Evolutionary conservation across 2,329 filamentous ascomycete genomes (phyloP).

Genomic region (Aaosphaeria arxii): DNA sequence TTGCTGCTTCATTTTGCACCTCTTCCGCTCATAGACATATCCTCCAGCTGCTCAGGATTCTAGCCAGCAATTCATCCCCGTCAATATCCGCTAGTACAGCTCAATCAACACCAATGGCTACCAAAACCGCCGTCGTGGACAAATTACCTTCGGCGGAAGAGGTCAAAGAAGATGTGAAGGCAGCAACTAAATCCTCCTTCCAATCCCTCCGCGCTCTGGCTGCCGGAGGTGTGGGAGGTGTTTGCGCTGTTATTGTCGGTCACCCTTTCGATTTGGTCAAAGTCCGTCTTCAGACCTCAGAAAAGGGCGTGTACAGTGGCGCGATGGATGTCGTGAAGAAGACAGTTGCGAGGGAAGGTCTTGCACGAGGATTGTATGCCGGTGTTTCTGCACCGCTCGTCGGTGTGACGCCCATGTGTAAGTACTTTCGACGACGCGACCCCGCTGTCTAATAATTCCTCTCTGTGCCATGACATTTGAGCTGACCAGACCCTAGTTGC

Average conservation of each 20-base stretch:
- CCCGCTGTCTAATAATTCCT: background rate
- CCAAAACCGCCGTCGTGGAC: slow-evolving; percentile 21
- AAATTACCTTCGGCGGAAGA: slow-evolving; percentile 40
- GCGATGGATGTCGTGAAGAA: slow-evolving; percentile 90
- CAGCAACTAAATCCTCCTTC: slow-evolving; percentile 52
- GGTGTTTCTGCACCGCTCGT: slow-evolving; percentile 92
- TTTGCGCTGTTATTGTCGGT: slow-evolving; percentile 88
- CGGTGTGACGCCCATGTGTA: slow-evolving; percentile 98
- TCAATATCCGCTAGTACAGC: too few relatives aligned
- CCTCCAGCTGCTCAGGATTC: too few relatives aligned
- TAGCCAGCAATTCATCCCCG: too few relatives aligned
- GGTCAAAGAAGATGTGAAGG: slow-evolving; percentile 52
- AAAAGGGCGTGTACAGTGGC: slow-evolving; percentile 85
- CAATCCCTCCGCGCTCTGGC: slow-evolving; percentile 75
- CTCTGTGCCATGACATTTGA: background rate
- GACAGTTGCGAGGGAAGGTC: slow-evolving; percentile 81
- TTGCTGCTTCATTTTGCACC: too few relatives aligned
- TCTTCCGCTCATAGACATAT: too few relatives aligned
- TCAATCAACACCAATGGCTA: slow-evolving; percentile 14
- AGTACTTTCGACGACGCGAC: slow-evolving; percentile 39
- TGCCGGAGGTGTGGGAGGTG: slow-evolving; percentile 87
- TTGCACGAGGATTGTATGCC: slow-evolving; percentile 81
- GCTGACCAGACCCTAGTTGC: slow-evolving; percentile 48
- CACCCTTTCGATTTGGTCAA: slow-evolving; percentile 98
- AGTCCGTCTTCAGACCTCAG: slow-evolving; percentile 92